phyloP scores from a whole-genome alignment of 805 yeast species.

The Jamesozyma hellenica region DNA sequence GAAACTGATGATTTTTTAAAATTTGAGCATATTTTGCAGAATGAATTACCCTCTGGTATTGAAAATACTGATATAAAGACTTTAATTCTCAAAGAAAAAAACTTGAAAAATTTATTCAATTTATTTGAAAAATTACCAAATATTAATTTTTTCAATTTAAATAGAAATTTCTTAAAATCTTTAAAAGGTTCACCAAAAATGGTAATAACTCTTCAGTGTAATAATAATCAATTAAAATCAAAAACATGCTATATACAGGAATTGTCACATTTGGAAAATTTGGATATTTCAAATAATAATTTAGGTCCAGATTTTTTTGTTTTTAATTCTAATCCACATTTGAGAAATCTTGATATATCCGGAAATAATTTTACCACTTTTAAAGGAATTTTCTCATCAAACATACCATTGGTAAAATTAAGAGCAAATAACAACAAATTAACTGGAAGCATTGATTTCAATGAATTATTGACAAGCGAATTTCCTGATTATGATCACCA shows the following conservation, averaged over 20 bases:
- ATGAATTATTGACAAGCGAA: constrained; percentile 7
- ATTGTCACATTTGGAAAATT: constrained; percentile 4
- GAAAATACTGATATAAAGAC: background rate
- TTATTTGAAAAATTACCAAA: constrained; percentile 17
- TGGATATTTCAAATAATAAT: constrained; percentile 12
- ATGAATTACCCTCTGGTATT: background rate
- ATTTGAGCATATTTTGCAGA: background rate
- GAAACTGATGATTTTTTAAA: no score
- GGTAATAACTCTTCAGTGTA: constrained; percentile 4
- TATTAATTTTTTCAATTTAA: constrained; percentile 11
- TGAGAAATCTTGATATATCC: constrained; percentile 17
- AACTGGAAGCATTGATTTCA: constrained; percentile 19
- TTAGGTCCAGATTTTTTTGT: constrained; percentile 11
- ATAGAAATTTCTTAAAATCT: constrained; percentile 16
- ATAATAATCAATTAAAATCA: constrained; percentile 4
- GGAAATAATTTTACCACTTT: constrained; percentile 14
- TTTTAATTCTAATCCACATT: constrained; percentile 9
- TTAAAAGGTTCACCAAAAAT: constrained; percentile 16
- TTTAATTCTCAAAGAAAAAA: background rate
- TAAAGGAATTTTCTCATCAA: constrained; percentile 7
- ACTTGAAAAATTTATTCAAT: constrained; percentile 13
- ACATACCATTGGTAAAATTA: constrained; percentile 7
- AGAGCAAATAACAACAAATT: constrained; percentile 17
- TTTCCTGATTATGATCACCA: background rate
- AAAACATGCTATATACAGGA: constrained; percentile 1